phyloP scores from a whole-genome alignment of 1,139 yeast genomes.

The Debaryomycetaceae sp. region DNA sequence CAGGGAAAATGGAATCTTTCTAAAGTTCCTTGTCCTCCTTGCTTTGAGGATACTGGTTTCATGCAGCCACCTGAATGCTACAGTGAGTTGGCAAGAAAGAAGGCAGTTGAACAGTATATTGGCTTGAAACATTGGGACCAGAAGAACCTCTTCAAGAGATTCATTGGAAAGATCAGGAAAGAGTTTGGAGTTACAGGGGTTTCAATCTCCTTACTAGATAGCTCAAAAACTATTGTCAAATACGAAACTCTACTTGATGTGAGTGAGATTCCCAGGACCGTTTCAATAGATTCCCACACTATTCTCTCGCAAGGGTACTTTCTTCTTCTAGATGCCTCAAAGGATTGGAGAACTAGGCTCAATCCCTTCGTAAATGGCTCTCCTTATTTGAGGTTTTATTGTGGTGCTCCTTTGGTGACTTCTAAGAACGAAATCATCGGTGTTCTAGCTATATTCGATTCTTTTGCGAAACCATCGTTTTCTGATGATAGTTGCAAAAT shows the following conservation, averaged over 20 bases:
- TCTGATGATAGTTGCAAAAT: constrained; percentile 28
- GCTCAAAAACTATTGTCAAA: constrained; percentile 46
- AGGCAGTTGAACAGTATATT: constrained; percentile 39
- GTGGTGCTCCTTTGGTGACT: constrained; percentile 56
- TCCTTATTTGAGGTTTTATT: constrained; percentile 58
- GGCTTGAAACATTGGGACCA: constrained; percentile 52
- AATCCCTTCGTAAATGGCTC: constrained; percentile 63
- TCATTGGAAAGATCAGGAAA: constrained; percentile 33
- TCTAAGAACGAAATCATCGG: constrained; percentile 48
- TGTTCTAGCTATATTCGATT: constrained; percentile 57
- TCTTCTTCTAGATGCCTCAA: constrained; percentile 52
- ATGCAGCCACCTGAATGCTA: constrained; percentile 60
- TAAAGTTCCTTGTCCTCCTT: constrained; percentile 51
- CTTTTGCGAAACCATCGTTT: constrained; percentile 38
- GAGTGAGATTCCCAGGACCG: constrained; percentile 48
- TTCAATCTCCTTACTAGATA: constrained; percentile 55
- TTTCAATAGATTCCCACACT: constrained; percentile 66
- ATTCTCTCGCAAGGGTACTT: constrained; percentile 55
- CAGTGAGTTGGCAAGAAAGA: constrained; percentile 39
- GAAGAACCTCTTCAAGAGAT: constrained; percentile 31
- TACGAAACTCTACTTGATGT: constrained; percentile 44
- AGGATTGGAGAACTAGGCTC: constrained; percentile 62
- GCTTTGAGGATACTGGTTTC: constrained; percentile 44
- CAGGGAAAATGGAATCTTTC: constrained; percentile 58
- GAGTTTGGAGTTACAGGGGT: constrained; percentile 47